Evolutionary conservation across 805 yeast species (phyloP), one percentile per base, ranked within the genome.

Genomic region (Starmerella scarabaei): DNA sequence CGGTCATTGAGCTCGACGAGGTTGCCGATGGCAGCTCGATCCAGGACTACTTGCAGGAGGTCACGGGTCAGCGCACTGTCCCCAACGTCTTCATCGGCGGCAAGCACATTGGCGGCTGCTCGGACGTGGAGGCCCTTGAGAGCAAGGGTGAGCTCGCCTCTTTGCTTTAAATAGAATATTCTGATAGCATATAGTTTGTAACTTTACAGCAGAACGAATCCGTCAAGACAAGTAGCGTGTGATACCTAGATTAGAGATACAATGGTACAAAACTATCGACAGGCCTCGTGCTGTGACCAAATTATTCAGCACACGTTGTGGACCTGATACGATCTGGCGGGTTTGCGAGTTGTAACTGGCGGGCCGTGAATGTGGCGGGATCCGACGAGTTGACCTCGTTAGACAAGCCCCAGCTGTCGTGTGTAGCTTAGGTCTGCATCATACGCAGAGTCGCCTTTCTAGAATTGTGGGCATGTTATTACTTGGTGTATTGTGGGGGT

Each of bases 61-160:
- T 84, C 44, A 81, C 93, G 30, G 91, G 93, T 44, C 97, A 88
- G 69, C 72, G 76, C 51, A 84, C 96, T 30, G 97, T 88, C 47
- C 98, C 98, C 47, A 85, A 80, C 60, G 72, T 88, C 52, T 88
- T 80, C 66, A 84, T 88, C 59, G 76, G 69, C 35, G 95, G 94
- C 45, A 71, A 86, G 64, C 95, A 85, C 67, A 75, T 88, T 55
- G 98, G 98, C 45, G 98, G 98, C 47, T 83, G 85, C 71, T 77
- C 86, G 30, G 94, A 83, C 52, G 66, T 88, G 49, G 93, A 85
- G 64, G 67, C 71, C 38, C 70, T 86, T 59, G 68, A 72, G 51
- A 67, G 75, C 19, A 53, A 61, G 34, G 91, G 80, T 52, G 58
- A 75, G 61, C 71, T 83, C 56, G 72, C 69, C 43, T 51, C 49